Percentiles rank a stretch among this genome's conserved stretches.
These are phyloP conservation scores for Cinchona pubescens DNA, from an alignment of 257 asterid genomes.

Conservation along the genomic window DNA sequence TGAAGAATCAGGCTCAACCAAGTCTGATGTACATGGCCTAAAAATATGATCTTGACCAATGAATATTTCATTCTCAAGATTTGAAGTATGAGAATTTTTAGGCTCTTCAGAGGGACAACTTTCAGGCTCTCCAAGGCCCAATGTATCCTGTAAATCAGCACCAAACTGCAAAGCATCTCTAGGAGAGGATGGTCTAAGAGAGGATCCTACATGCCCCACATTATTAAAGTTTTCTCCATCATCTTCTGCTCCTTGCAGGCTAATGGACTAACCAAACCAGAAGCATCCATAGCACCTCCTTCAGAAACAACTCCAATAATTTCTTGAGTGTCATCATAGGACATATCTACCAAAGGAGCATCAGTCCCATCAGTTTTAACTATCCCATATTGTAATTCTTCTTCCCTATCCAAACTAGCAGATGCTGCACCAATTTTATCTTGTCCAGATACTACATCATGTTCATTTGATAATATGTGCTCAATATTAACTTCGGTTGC, in stretches of 20 bases:
- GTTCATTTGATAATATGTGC: slow-evolving; percentile 26
- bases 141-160: slow-evolving; percentile 34
- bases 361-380: slow-evolving; percentile 26
- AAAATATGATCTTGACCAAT: slow-evolving; percentile 35
- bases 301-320: slow-evolving; percentile 30
- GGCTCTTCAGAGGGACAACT: slow-evolving; percentile 29
- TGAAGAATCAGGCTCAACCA: slow-evolving; percentile 34
- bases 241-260: slow-evolving; percentile 33
- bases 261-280: slow-evolving; percentile 34
- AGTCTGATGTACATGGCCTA: slow-evolving; percentile 52
- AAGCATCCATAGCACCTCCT: slow-evolving; percentile 30
- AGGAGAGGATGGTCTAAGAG: slow-evolving; percentile 25
- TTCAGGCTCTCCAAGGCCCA: slow-evolving; percentile 32
- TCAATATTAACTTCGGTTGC: slow-evolving; percentile 24
- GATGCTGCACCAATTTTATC: slow-evolving; percentile 36
- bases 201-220: slow-evolving; percentile 25
- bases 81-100: slow-evolving; percentile 23
- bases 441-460: slow-evolving; percentile 30
- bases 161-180: slow-evolving; percentile 29
- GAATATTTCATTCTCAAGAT: slow-evolving; percentile 31
- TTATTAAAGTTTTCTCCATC: slow-evolving; percentile 29
- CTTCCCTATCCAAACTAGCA: slow-evolving; percentile 24
- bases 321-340: slow-evolving; percentile 27
- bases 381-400: slow-evolving; percentile 27
- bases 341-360: slow-evolving; percentile 24